phyloP scores from a whole-genome alignment of 805 yeast species.

The Nakazawaea ernobii region DNA sequence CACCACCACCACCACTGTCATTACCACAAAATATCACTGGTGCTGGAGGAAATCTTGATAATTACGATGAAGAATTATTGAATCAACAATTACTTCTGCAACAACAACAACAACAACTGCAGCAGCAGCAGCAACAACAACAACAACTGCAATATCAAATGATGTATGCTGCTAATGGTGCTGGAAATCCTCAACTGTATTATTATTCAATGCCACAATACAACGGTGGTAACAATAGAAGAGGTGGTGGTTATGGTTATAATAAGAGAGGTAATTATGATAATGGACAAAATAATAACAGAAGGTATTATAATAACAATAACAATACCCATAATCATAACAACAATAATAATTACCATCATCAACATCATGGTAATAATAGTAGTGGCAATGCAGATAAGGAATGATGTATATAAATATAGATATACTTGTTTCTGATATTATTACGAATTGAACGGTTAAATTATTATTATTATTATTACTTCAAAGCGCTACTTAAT shows the following conservation, averaged over 20 bases:
- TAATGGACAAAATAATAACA: background rate
- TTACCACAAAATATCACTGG: background rate
- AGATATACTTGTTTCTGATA: background rate
- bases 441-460: background rate
- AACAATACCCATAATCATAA: background rate
- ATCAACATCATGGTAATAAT: background rate
- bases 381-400: background rate
- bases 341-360: background rate
- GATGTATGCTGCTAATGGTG: slow-evolving; percentile 2
- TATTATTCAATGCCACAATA: slow-evolving; percentile 4
- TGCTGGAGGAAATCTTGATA: background rate
- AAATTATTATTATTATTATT: background rate
- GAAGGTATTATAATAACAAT: slow-evolving; percentile 1
- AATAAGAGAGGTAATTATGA: slow-evolving; percentile 6
- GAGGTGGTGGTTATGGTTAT: slow-evolving; percentile 1
- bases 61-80: background rate
- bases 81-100: background rate
- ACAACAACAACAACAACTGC: slow-evolving; percentile 3
- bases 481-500: too few species aligned
- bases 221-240: background rate
- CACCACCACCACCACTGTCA: background rate
- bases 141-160: slow-evolving; percentile 5
- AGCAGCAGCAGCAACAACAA: slow-evolving; percentile 4
- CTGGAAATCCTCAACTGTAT: slow-evolving; percentile 4
- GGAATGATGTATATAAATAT: background rate